A percentile compares a stretch with the other conserved stretches of the same genome.
Conservation (phyloP, 805 yeast genomes). For the Sugiyamaella smithiae region DNA sequence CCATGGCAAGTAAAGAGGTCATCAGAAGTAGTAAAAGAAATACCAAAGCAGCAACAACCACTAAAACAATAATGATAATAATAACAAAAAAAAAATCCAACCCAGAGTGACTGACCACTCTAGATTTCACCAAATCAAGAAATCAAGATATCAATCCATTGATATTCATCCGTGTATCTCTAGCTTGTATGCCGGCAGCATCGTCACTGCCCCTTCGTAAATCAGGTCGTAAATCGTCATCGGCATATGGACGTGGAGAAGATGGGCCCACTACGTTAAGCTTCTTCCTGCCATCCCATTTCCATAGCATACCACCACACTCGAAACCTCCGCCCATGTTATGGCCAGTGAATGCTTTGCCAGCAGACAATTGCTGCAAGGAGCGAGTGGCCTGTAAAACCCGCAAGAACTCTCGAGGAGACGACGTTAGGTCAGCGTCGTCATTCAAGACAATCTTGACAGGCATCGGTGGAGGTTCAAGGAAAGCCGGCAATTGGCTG, state of each 20-base stretch:
- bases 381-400: slow-evolving; percentile 43
- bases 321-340: slow-evolving; percentile 37
- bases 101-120: too few relatives aligned
- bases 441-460: slow-evolving; percentile 27
- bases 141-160: slow-evolving; percentile 19
- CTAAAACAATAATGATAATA: too few relatives aligned
- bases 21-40: too few relatives aligned
- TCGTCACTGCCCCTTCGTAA: neutral
- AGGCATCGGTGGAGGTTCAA: slow-evolving; percentile 35
- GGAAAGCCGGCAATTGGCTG: neutral
- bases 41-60: too few relatives aligned
- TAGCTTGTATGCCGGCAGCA: neutral
- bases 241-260: neutral
- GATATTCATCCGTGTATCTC: slow-evolving; percentile 19
- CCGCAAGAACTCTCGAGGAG: slow-evolving; percentile 37
- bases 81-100: too few relatives aligned
- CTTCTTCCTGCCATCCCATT: slow-evolving; percentile 39
- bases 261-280: slow-evolving; percentile 28
- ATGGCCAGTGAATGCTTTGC: slow-evolving; percentile 24
- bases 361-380: slow-evolving; percentile 39
- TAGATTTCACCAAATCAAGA: too few relatives aligned
- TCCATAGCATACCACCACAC: slow-evolving; percentile 38
- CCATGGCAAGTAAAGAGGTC: too few relatives aligned
- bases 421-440: slow-evolving; percentile 23
- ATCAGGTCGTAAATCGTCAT: neutral